Conservation (phyloP, 202 grass and related monocot species). For the Schoenoplectus triqueter region DNA sequence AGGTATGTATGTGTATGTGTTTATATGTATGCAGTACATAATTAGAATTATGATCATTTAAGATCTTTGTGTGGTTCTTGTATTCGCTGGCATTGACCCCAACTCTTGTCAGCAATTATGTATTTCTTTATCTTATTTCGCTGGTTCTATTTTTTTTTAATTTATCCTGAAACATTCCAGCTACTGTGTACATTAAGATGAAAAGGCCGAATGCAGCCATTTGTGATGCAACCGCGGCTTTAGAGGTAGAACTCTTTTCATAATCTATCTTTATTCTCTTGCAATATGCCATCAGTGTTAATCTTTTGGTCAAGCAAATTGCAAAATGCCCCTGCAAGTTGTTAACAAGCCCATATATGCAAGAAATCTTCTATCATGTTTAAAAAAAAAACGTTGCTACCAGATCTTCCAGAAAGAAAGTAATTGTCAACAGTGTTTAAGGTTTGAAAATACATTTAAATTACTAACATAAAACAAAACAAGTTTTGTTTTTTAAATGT, state of each 20-base stretch:
- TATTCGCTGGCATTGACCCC: neutral
- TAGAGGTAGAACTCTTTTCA: conserved; percentile 57
- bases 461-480: neutral
- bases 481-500: neutral
- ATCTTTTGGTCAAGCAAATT: neutral
- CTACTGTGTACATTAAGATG: conserved; percentile 95
- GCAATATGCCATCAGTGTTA: neutral
- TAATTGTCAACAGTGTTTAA: neutral
- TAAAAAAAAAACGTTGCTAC: neutral
- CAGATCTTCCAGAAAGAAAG: neutral
- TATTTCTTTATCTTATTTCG: neutral
- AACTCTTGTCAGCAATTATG: neutral
- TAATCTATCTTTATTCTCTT: conserved; percentile 14
- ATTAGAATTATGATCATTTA: neutral
- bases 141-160: conserved; percentile 5
- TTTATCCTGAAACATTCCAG: conserved; percentile 48
- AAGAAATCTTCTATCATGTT: neutral
- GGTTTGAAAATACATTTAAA: neutral
- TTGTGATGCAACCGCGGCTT: conserved; percentile 85
- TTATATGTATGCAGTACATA: neutral
- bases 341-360: neutral
- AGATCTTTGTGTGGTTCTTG: neutral
- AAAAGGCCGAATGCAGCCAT: conserved; percentile 97
- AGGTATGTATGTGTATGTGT: conserved; percentile 59
- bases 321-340: neutral